These are phyloP conservation scores for Trichaptum fuscoviolaceum DNA, from an alignment of 768 basidiomycete species.

Conservation along the genomic window DNA sequence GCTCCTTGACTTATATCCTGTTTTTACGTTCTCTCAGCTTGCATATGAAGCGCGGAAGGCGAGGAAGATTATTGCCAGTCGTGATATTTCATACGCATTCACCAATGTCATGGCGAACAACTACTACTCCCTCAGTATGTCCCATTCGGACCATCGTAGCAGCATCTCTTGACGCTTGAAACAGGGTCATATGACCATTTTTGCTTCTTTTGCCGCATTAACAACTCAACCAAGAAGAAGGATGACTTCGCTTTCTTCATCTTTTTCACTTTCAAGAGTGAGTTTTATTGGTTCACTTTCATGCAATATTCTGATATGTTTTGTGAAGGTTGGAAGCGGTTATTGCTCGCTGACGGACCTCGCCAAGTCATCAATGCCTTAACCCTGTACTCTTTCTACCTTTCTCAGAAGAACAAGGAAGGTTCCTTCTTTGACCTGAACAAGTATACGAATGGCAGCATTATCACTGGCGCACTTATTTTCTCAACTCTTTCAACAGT, in stretches of 20 bases:
- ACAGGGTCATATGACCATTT: slow-evolving; percentile 94
- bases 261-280: slow-evolving; percentile 99
- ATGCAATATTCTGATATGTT: slow-evolving; percentile 9
- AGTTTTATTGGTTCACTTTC: slow-evolving; percentile 17
- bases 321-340: slow-evolving; percentile 72
- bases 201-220: slow-evolving; percentile 97
- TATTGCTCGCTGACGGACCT: slow-evolving; percentile 89
- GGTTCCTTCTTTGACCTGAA: slow-evolving; percentile 62
- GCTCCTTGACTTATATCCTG: neutral
- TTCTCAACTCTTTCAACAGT: slow-evolving; percentile 90
- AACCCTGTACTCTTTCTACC: slow-evolving; percentile 89
- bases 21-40: slow-evolving; percentile 40
- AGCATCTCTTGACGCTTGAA: slow-evolving; percentile 3
- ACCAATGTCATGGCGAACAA: slow-evolving; percentile 97
- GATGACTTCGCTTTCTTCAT: slow-evolving; percentile 99
- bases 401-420: slow-evolving; percentile 42
- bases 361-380: slow-evolving; percentile 97
- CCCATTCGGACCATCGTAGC: slow-evolving; percentile 5
- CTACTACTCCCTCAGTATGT: slow-evolving; percentile 91
- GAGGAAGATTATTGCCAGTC: slow-evolving; percentile 88
- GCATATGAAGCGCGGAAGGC: slow-evolving; percentile 91
- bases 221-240: slow-evolving; percentile 90
- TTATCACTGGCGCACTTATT: slow-evolving; percentile 79
- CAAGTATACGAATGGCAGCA: slow-evolving; percentile 76
- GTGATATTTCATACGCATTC: slow-evolving; percentile 97